Percentiles rank a stretch among this genome's conserved stretches.
Conservation (phyloP, 2,329 filamentous ascomycete species). For the Pseudocercospora crystallina region DNA sequence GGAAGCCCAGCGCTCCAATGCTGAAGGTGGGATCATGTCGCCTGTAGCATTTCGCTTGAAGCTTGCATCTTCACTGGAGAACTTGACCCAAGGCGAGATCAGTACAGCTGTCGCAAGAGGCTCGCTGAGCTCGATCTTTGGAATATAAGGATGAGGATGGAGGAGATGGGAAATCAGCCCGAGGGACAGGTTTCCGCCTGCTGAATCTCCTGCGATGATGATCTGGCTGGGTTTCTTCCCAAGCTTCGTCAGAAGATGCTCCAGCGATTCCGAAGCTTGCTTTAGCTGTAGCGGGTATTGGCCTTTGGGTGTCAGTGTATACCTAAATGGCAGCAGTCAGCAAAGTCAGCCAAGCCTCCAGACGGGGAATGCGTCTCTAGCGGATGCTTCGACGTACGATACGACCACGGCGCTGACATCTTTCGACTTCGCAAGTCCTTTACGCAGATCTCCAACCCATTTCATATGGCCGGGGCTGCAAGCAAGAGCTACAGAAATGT, state of each 20-base stretch:
- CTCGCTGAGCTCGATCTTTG: constrained; percentile 39
- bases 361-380: too few species aligned
- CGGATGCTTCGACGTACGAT: constrained; percentile 27
- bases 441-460: constrained; percentile 48
- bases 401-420: constrained; percentile 53
- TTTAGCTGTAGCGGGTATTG: constrained; percentile 51
- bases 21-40: constrained; percentile 49
- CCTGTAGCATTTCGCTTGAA: constrained; percentile 49
- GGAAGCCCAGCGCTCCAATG: constrained; percentile 47
- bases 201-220: constrained; percentile 54
- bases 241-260: constrained; percentile 42
- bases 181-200: constrained; percentile 52
- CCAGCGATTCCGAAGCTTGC: constrained; percentile 48
- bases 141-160: constrained; percentile 56
- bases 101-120: constrained; percentile 54
- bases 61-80: constrained; percentile 47
- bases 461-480: constrained; percentile 49
- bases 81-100: constrained; percentile 59
- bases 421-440: constrained; percentile 39
- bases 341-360: too few species aligned
- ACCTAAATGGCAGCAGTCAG: constrained; percentile 31
- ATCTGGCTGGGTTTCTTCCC: constrained; percentile 41
- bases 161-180: constrained; percentile 51
- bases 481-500: too few species aligned
- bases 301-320: constrained; percentile 51